These are phyloP conservation scores for Zymoseptoria pseudotritici DNA, from an alignment of 2,329 filamentous ascomycete genomes.

Conservation along the genomic window DNA sequence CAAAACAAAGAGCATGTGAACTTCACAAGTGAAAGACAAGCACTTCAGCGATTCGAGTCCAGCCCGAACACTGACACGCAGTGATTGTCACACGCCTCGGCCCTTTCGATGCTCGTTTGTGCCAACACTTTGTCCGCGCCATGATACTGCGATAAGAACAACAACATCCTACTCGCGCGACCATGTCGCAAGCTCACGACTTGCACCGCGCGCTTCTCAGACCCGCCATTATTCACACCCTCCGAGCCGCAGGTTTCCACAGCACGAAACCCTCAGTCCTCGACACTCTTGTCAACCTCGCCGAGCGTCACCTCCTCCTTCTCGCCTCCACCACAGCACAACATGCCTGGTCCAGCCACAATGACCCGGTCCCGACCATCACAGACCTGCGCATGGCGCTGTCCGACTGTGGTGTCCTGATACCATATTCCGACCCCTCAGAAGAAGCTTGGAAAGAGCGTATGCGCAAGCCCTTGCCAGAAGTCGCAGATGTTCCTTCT, in stretches of 20 bases:
- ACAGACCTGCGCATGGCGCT: slow-evolving; percentile 81
- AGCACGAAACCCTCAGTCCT: slow-evolving; percentile 72
- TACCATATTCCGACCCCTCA: slow-evolving; percentile 57
- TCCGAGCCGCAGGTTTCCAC: slow-evolving; percentile 86
- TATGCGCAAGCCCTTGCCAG: slow-evolving; percentile 38
- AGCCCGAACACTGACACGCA: background rate
- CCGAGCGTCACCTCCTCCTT: slow-evolving; percentile 69
- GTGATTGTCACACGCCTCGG: background rate
- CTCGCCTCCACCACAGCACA: slow-evolving; percentile 65
- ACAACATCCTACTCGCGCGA: background rate
- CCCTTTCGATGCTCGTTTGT: background rate
- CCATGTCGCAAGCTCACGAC: slow-evolving; percentile 24
- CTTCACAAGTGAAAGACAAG: background rate
- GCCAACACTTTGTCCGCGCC: background rate
- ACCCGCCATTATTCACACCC: slow-evolving; percentile 80
- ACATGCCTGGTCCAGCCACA: slow-evolving; percentile 64
- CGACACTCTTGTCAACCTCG: slow-evolving; percentile 80
- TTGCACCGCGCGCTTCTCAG: slow-evolving; percentile 74
- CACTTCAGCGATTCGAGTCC: background rate
- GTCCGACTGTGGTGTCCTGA: slow-evolving; percentile 68
- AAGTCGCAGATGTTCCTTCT: slow-evolving; percentile 34
- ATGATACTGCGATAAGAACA: slow-evolving; percentile 16
- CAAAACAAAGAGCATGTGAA: background rate
- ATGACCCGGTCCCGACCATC: slow-evolving; percentile 56
- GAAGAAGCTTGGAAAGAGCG: slow-evolving; percentile 60